phyloP scores from a whole-genome alignment of 805 yeast genomes.

The Starmerella etchellsii region DNA sequence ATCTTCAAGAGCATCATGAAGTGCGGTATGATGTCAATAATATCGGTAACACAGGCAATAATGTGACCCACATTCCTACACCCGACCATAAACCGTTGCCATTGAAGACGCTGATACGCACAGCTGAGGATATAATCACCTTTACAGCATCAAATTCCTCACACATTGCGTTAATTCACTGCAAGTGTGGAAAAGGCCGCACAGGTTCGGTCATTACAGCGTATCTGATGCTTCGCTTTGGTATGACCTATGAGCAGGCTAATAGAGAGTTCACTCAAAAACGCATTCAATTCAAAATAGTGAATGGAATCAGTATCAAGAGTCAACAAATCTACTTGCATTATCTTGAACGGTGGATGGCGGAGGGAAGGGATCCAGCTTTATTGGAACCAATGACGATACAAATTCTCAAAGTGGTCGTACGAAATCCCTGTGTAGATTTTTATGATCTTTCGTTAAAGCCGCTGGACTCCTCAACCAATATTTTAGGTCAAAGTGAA shows the following conservation, averaged over 20 bases:
- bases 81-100: conserved; percentile 73
- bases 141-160: conserved; percentile 29
- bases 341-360: conserved; percentile 37
- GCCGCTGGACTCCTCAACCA: neutral
- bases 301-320: conserved; percentile 55
- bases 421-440: conserved; percentile 10
- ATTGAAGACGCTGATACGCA: conserved; percentile 35
- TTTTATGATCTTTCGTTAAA: conserved; percentile 8
- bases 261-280: conserved; percentile 39
- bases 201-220: conserved; percentile 69
- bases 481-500: neutral
- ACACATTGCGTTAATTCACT: conserved; percentile 61
- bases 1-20: conserved; percentile 48
- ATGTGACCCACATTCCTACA: conserved; percentile 41
- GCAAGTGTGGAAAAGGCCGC: conserved; percentile 86
- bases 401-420: conserved; percentile 6
- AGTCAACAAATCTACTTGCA: conserved; percentile 57
- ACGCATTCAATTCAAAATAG: conserved; percentile 45
- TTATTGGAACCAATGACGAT: neutral
- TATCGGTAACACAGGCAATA: conserved; percentile 18
- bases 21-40: conserved; percentile 31
- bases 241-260: conserved; percentile 35
- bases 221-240: conserved; percentile 43
- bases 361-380: neutral
- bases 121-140: conserved; percentile 35